A percentile compares a stretch with the other conserved stretches of the same genome.
phyloP scores from a whole-genome alignment of 345 rosid species.

The Hypericum androsaemum region DNA sequence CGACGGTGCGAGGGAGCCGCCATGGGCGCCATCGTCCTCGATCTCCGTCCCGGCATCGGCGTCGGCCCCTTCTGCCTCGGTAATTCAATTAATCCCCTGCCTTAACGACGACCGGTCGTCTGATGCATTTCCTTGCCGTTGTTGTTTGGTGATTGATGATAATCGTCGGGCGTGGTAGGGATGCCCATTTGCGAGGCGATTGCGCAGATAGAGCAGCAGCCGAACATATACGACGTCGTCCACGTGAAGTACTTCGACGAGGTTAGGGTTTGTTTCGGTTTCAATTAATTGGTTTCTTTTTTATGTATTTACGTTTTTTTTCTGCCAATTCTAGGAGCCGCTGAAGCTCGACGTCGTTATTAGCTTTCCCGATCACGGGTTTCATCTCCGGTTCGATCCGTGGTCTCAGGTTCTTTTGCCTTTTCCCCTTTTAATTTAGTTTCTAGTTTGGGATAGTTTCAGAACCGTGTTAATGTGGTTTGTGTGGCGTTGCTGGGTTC shows the following conservation, averaged over 20 bases:
- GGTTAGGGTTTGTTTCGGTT: slow-evolving; percentile 30
- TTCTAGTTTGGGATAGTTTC: background rate
- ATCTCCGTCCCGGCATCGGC: slow-evolving; percentile 86
- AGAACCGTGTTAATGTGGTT: background rate
- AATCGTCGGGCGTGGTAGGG: slow-evolving; percentile 24
- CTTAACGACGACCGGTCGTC: too few relatives aligned
- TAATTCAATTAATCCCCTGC: slow-evolving; percentile 17
- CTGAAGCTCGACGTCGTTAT: slow-evolving; percentile 80
- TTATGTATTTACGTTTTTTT: background rate
- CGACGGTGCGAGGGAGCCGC: slow-evolving; percentile 96
- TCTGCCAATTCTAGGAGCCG: slow-evolving; percentile 53
- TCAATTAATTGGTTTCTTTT: slow-evolving; percentile 3
- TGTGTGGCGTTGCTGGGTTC: slow-evolving; percentile 3
- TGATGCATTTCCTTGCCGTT: background rate
- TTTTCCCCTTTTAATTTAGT: background rate
- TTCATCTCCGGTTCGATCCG: slow-evolving; percentile 93
- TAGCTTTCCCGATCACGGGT: slow-evolving; percentile 96
- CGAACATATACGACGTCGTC: slow-evolving; percentile 87
- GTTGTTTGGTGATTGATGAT: background rate
- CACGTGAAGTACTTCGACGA: slow-evolving; percentile 86
- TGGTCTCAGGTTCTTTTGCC: slow-evolving; percentile 75
- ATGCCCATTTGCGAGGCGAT: slow-evolving; percentile 95
- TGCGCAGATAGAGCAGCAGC: slow-evolving; percentile 85
- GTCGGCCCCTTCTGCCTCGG: slow-evolving; percentile 90
- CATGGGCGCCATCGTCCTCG: slow-evolving; percentile 90